Percentiles rank a stretch among this genome's conserved stretches.
Evolutionary conservation across 495 filamentous ascomycete species (phyloP).

Genomic region (Cercophora newfieldiana): DNA sequence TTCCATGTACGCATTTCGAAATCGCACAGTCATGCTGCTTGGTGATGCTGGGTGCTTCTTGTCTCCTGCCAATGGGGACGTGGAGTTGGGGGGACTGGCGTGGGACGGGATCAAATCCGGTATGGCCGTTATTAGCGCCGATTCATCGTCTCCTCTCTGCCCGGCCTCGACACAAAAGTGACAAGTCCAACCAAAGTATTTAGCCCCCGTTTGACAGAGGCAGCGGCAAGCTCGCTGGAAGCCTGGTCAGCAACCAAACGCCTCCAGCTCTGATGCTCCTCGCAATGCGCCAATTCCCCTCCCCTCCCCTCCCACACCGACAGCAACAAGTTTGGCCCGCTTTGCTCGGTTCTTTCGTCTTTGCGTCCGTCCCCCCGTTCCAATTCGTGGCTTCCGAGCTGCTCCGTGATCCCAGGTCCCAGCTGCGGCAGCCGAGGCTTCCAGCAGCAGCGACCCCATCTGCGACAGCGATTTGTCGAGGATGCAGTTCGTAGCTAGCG

Average conservation of each 20-base stretch:
- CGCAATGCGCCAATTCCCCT: no score
- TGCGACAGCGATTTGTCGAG: constrained; percentile 9
- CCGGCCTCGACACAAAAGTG: not conserved
- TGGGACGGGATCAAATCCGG: constrained; percentile 3
- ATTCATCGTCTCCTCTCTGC: not conserved
- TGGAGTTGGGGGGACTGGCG: not conserved
- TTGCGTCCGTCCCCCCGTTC: no score
- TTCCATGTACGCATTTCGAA: not conserved
- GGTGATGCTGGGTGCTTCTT: not conserved
- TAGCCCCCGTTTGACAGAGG: not conserved
- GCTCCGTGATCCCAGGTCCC: not conserved
- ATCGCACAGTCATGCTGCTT: not conserved
- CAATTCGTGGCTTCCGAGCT: not conserved
- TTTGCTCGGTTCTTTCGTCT: not conserved
- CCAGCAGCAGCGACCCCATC: not conserved
- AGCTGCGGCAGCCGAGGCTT: not conserved
- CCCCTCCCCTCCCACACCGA: not conserved
- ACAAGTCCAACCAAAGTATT: not conserved
- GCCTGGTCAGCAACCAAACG: not conserved
- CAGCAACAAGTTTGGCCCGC: not conserved
- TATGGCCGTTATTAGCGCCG: constrained; percentile 9
- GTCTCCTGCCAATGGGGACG: constrained; percentile 2
- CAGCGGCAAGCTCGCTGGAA: not conserved
- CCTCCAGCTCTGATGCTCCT: no score
- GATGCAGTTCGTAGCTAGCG: constrained; percentile 15